phyloP scores from a whole-genome alignment of 148 eudicot genomes.

The Camellia japonica region DNA sequence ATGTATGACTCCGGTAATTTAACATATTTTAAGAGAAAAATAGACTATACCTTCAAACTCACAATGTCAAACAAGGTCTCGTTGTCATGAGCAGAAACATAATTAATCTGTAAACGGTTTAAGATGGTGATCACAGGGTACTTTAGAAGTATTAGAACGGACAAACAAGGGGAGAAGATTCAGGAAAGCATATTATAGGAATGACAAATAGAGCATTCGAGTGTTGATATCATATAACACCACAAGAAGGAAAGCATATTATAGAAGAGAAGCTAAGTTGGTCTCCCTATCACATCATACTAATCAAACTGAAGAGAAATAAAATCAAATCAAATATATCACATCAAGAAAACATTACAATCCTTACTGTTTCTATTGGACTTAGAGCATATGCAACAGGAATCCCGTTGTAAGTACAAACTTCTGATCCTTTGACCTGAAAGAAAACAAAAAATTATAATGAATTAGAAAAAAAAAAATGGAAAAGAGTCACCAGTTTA shows the following conservation, averaged over 20 bases:
- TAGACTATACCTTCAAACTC: slow-evolving; percentile 72
- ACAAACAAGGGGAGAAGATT: not conserved
- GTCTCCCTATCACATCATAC: not conserved
- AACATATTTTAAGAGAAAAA: slow-evolving; percentile 3
- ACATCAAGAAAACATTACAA: not conserved
- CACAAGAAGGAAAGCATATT: not conserved
- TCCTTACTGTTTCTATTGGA: slow-evolving; percentile 82
- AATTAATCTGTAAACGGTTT: slow-evolving; percentile 62
- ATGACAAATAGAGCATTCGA: not conserved
- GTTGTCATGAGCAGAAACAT: slow-evolving; percentile 98
- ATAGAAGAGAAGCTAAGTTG: not conserved
- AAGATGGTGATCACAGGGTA: not conserved
- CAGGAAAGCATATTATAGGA: not conserved
- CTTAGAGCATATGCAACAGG: slow-evolving; percentile 80
- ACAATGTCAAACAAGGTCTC: slow-evolving; percentile 91
- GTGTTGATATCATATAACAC: not conserved
- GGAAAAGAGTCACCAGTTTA: not conserved
- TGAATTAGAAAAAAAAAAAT: not conserved
- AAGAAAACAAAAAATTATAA: not conserved
- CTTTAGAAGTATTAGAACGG: not conserved
- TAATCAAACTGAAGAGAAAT: not conserved
- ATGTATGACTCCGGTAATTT: not conserved
- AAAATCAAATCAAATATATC: not conserved
- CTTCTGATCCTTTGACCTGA: slow-evolving; percentile 93
- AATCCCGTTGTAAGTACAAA: slow-evolving; percentile 51